Base-by-base conservation (phyloP, 768 basidiomycete species). In the Coprinopsis sp. region DNA sequence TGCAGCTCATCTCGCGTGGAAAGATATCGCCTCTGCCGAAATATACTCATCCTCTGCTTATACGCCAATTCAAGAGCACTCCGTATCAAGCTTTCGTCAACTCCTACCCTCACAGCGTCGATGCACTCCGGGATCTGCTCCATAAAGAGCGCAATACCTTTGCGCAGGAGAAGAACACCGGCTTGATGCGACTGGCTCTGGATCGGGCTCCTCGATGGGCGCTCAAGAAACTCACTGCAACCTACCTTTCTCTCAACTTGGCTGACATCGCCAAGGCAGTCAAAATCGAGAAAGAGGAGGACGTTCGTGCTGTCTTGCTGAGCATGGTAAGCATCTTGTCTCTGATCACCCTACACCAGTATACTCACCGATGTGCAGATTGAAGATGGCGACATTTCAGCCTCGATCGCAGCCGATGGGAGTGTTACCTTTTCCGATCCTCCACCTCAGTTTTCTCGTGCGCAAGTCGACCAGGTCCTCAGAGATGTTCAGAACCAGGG, bases 1-100 rank as follows among this genome's bases (percentile, higher is more conserved):
- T 91, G 4, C 90, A 92, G 59, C 64, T 93, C 37, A 87, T 94
- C 47, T 70, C 77, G 18, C 73, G 79, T 43, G 92, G 92, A 14
- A 81, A 83, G 76, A 68, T 68, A 18, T 60, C 66, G 0, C 62
- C 73, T 6, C 71, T 82, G 2, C 91, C 91, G 2, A 90, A 87
- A 65, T 92, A 93, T 60, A 80, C 83, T 10, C 73, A 86, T 47
- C 63, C 73, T 0, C 59, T 65, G 2, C 70, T 93, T 2, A 51
- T 64, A 3, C 78, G 84, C 11, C 63, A 82, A 21, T 69, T 89
- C 64, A 90, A 89, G 59, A 69, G 64, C 49, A 78, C 83, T 16
- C 75, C 82, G 0, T 94, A 94, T 61, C 63, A 67, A 8, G 61
- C 67, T 0, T 79, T 91, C 51, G 74, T 79, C 51, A 78, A 74